Evolutionary conservation across 2,329 filamentous ascomycete species (phyloP).

Genomic region (Gremmenia infestans): DNA sequence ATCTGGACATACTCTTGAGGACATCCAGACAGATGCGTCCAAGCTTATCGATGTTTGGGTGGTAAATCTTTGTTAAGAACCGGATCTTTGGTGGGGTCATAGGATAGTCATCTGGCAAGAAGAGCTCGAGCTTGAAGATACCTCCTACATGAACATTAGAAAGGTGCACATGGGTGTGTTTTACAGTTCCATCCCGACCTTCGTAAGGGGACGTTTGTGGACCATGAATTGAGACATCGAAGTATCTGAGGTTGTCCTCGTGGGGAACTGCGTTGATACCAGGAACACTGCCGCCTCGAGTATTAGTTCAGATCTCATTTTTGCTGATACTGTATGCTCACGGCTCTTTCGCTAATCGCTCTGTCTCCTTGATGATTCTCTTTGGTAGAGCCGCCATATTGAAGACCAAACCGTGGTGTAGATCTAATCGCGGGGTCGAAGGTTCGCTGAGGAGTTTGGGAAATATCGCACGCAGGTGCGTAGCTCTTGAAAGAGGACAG

Average conservation of each 20-base stretch:
- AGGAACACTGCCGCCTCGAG: slow-evolving; percentile 61
- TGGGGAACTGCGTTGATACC: slow-evolving; percentile 95
- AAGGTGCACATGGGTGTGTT: background rate
- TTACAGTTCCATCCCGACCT: slow-evolving; percentile 49
- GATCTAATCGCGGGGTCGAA: background rate
- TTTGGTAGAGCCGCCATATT: slow-evolving; percentile 72
- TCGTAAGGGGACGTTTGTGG: slow-evolving; percentile 92
- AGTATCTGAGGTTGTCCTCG: slow-evolving; percentile 96
- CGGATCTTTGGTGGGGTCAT: slow-evolving; percentile 99
- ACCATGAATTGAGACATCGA: slow-evolving; percentile 94
- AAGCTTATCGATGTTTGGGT: slow-evolving; percentile 97
- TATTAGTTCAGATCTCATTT: slow-evolving; percentile 5
- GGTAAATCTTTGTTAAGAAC: slow-evolving; percentile 98
- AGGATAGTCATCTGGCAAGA: slow-evolving; percentile 96
- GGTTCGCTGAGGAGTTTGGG: too few species aligned
- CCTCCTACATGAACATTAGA: slow-evolving; percentile 42
- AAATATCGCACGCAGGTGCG: too few species aligned
- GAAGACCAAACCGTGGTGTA: background rate
- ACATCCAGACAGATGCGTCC: slow-evolving; percentile 97
- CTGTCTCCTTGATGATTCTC: slow-evolving; percentile 97
- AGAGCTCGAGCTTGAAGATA: slow-evolving; percentile 94
- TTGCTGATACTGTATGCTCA: slow-evolving; percentile 42
- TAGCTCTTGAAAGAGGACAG: too few species aligned
- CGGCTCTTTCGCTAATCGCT: slow-evolving; percentile 95
- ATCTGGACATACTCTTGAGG: slow-evolving; percentile 69